Conservation (phyloP, 768 basidiomycete genomes). For the Psilocybe cubensis region DNA sequence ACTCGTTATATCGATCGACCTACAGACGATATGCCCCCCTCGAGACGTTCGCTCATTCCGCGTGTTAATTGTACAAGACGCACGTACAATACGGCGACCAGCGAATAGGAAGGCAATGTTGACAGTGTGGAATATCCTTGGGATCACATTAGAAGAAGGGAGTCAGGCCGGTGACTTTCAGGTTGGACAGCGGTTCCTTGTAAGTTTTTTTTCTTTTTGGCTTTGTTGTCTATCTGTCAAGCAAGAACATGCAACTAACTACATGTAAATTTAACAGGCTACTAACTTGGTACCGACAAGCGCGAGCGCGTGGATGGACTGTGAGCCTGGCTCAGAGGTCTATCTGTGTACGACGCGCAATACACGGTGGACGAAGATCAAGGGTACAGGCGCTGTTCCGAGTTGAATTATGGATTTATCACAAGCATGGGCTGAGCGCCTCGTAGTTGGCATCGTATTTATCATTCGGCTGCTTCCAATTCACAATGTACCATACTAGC, state of each 20-base stretch:
- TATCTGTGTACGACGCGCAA: slow-evolving; percentile 70
- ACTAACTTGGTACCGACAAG: slow-evolving; percentile 77
- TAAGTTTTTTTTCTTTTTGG: slow-evolving; percentile 32
- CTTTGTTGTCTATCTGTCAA: slow-evolving; percentile 2
- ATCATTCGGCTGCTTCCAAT: too few relatives aligned
- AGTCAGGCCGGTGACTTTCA: slow-evolving; percentile 52
- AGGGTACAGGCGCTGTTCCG: neutral
- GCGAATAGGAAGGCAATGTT: slow-evolving; percentile 70
- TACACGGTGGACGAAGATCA: slow-evolving; percentile 60
- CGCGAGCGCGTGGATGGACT: slow-evolving; percentile 70
- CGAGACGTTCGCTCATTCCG: slow-evolving; percentile 79
- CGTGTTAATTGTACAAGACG: slow-evolving; percentile 70
- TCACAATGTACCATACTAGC: too few relatives aligned
- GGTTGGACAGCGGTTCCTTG: slow-evolving; percentile 70
- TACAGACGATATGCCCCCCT: slow-evolving; percentile 64
- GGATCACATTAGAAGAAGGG: slow-evolving; percentile 53
- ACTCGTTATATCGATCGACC: neutral
- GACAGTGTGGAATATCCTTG: slow-evolving; percentile 81
- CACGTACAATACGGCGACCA: slow-evolving; percentile 51
- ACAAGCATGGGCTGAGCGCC: too few relatives aligned
- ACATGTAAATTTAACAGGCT: slow-evolving; percentile 33
- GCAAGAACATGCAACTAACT: neutral
- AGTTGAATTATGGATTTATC: neutral
- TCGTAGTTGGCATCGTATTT: too few relatives aligned
- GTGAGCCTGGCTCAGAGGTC: slow-evolving; percentile 62